A percentile compares a stretch with the other conserved stretches of the same genome.
These are phyloP conservation scores for Akanthomyces lecanii DNA, from an alignment of 2,329 filamentous ascomycete genomes.

Conservation along the genomic window DNA sequence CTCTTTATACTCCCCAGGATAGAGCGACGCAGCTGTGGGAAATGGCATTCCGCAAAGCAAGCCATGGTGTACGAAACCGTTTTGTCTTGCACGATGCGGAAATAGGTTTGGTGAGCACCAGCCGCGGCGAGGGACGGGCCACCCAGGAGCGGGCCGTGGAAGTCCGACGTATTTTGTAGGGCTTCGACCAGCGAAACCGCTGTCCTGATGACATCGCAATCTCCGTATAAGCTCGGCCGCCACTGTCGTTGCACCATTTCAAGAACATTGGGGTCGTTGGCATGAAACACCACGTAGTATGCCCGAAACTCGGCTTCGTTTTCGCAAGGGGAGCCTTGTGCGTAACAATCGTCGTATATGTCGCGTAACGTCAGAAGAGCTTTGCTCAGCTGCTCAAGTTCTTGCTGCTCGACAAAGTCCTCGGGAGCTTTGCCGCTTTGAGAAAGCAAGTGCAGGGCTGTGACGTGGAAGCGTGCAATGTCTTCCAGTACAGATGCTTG, in stretches of 20 bases:
- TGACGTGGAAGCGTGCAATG: constrained; percentile 64
- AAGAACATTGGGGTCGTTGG: constrained; percentile 52
- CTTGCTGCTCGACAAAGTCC: constrained; percentile 63
- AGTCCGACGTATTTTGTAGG: constrained; percentile 53
- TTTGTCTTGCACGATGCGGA: constrained; percentile 53
- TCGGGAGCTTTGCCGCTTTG: constrained; percentile 51
- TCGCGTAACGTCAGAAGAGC: constrained; percentile 61
- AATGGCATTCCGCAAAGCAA: constrained; percentile 65
- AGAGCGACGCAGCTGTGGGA: constrained; percentile 55
- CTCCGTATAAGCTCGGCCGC: constrained; percentile 50
- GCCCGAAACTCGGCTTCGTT: constrained; percentile 65
- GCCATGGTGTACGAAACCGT: constrained; percentile 65
- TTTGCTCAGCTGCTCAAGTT: constrained; percentile 63
- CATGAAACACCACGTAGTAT: constrained; percentile 61
- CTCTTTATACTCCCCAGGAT: constrained; percentile 53
- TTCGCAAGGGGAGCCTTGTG: constrained; percentile 52
- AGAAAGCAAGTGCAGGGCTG: constrained; percentile 59
- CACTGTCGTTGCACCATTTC: constrained; percentile 52
- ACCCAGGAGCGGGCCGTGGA: constrained; percentile 54
- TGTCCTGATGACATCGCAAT: constrained; percentile 56
- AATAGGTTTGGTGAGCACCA: constrained; percentile 51
- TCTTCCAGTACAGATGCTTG: constrained; percentile 62
- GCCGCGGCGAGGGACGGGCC: constrained; percentile 46
- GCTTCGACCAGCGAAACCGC: constrained; percentile 58
- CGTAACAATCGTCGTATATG: constrained; percentile 61